Base-by-base conservation (phyloP, 2,329 filamentous ascomycete species). In the Fusarium haematococcum region DNA sequence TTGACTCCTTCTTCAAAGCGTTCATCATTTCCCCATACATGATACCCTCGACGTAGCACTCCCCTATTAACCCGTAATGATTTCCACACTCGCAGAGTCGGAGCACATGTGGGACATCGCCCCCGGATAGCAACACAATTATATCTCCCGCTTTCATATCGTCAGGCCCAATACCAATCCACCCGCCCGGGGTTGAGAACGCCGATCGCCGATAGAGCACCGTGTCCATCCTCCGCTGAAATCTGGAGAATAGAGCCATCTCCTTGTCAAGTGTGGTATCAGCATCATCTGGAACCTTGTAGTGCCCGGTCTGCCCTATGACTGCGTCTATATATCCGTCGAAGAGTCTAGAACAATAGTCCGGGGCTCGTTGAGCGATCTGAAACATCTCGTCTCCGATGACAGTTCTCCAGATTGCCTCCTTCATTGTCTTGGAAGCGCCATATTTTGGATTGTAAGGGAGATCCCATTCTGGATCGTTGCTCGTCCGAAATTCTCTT, bases 21-120 rank as follows among this genome's bases (percentile, higher is more conserved):
- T n/a, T 37, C 18, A 41, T 54, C 18, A 58, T 7, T 27, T 57
- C 61, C 23, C 61, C 61, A 10, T 64, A 57, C 61, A 64, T 63
- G 5, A 64, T 52, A 13, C 61, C 61, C 20, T 64, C 61, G 18
- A 64, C 48, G 23, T 64, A 64, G 35, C 61, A 64, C 18, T 64
- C 61, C n/a, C 61, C 61, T 41, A 64, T 64, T 3, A 64, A 8
- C 25, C 18, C 11, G 20, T 64, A 64, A 4, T 43, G 41, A 54
- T 56, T 13, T 9, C 37, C 39, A 32, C 48, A 57, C 5, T 20
- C 20, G 8, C 48, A 57, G n/a, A 9, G 48, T 9, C 61, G 61
- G 5, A 63, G 48, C 32, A 56, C 61, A 16, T 56, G 52, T 6
- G 48, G 61, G 3, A 57, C 48, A 27, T 57, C 48, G 0, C 61